Base-by-base conservation (phyloP, 2,329 filamentous ascomycete genomes). In the Dactylellina sp. region DNA sequence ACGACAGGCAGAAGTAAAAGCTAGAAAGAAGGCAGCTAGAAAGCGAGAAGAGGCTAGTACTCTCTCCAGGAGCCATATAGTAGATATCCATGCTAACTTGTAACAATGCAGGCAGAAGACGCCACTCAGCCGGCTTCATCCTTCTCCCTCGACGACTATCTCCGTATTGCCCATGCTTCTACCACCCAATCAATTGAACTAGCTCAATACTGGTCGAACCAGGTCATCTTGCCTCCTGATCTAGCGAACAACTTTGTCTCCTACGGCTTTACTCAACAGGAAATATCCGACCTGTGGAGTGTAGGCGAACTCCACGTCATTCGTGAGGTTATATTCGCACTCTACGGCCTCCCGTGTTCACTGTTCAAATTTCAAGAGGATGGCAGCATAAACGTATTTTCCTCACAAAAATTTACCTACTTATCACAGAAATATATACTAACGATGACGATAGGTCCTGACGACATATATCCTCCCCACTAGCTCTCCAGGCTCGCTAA, bases 261-360 rank as follows among this genome's bases (percentile, higher is more conserved):
- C 9, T 72, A 72, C 37, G 68, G 68, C 0, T 64, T 57, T 40
- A 52, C 68, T 1, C 44, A 64, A 37, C 37, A 59, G 2, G 68
- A 72, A 44, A 65, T 72, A 16, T 46, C 42, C 6, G 53, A 72
- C 7, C 25, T 72, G 0, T 72, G 76, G 62, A 78, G 81, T 0
- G 83, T 94, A 4, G 87, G 90, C 0, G 93, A 97, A 79, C 83
- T 91, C 0, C 88, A 93, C 76, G 83, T 89, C 9, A 82, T 93
- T 24, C 87, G 92, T 52, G 93, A 98, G 79, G 86, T 88, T 0
- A 83, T 97, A 0, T 94, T 92, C 78, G 96, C 97, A 91, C 85
- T 98, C 0, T 87, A 88, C 61, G 93, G 93, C 0, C 82, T 95
- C 2, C 86, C 89, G 4, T 94, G 91, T 1, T 89, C 88, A 1